Evolutionary conservation across 192 early-diverging fungal genomes (phyloP).

Genomic region (Dissophora globulifera): DNA sequence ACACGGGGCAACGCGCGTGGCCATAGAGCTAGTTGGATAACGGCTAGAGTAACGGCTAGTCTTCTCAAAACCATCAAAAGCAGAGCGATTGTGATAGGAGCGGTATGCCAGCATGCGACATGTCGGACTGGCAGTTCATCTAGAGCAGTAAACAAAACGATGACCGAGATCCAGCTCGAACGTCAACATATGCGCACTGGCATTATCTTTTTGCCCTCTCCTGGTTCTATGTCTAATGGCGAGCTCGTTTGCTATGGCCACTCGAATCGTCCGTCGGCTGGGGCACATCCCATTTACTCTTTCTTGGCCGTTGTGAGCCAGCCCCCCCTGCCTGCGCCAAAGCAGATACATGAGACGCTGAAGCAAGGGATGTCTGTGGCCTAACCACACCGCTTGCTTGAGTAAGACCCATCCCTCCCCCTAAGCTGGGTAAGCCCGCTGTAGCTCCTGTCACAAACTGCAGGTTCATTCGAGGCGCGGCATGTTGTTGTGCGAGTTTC

Average conservation of each 20-base stretch:
- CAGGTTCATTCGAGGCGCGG: conserved; percentile 18
- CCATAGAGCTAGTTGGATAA: too few species aligned
- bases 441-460: conserved; percentile 36
- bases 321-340: background rate
- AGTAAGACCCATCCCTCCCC: background rate
- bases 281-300: conserved; percentile 51
- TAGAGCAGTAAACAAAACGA: too few species aligned
- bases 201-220: too few species aligned
- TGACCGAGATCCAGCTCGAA: too few species aligned
- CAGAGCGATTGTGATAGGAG: too few species aligned
- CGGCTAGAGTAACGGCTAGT: too few species aligned
- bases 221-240: too few species aligned
- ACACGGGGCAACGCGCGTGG: too few species aligned
- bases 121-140: too few species aligned
- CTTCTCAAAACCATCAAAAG: too few species aligned
- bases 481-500: conserved; percentile 51
- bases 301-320: conserved; percentile 22
- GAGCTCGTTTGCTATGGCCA: conserved; percentile 26
- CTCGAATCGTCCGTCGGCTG: conserved; percentile 14
- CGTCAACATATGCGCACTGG: too few species aligned
- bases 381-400: background rate
- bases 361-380: background rate
- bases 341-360: conserved; percentile 4
- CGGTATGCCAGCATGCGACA: too few species aligned
- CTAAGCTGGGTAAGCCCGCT: background rate